These are phyloP conservation scores for Aspergillus sp. DNA, from an alignment of 2,329 filamentous ascomycete species.

Conservation along the genomic window DNA sequence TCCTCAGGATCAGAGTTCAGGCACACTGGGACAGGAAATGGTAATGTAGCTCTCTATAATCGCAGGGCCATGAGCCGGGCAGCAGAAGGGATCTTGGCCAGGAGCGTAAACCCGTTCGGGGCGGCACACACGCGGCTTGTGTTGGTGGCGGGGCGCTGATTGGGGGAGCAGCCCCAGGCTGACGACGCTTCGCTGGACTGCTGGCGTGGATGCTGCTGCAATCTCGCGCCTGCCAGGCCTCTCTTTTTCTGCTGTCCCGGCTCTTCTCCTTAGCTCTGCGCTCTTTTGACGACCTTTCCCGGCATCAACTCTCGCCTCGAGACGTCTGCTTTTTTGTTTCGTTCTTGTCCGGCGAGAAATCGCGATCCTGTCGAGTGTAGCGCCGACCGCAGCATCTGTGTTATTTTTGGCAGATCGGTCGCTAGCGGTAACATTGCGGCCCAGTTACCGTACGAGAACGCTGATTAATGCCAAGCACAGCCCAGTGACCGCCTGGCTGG, in stretches of 20 bases:
- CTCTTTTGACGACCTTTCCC: slow-evolving; percentile 7
- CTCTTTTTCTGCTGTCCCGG: slow-evolving; percentile 16
- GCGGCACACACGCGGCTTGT: slow-evolving; percentile 38
- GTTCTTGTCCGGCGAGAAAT: neutral
- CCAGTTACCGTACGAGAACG: slow-evolving; percentile 14
- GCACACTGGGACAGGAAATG: neutral
- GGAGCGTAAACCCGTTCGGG: slow-evolving; percentile 29
- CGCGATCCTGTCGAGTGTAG: neutral
- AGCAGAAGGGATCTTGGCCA: slow-evolving; percentile 29
- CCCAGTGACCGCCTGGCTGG: slow-evolving; percentile 28
- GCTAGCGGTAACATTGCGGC: slow-evolving; percentile 9
- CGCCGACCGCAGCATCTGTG: neutral
- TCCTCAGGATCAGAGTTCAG: neutral
- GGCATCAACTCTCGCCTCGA: neutral
- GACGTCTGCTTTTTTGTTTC: neutral
- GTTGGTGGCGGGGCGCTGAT: slow-evolving; percentile 31
- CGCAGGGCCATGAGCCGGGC: neutral
- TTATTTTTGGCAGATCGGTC: slow-evolving; percentile 12
- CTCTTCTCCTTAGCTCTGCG: slow-evolving; percentile 9
- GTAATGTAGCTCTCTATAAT: neutral
- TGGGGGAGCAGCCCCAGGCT: slow-evolving; percentile 34
- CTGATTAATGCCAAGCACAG: slow-evolving; percentile 26
- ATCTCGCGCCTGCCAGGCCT: slow-evolving; percentile 3
- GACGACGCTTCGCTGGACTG: slow-evolving; percentile 35
- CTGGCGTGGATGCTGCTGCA: slow-evolving; percentile 20